Percentiles rank a stretch among this genome's conserved stretches.
These are phyloP conservation scores for Monascus ruber DNA, from an alignment of 2,329 filamentous ascomycete species.

Conservation along the genomic window DNA sequence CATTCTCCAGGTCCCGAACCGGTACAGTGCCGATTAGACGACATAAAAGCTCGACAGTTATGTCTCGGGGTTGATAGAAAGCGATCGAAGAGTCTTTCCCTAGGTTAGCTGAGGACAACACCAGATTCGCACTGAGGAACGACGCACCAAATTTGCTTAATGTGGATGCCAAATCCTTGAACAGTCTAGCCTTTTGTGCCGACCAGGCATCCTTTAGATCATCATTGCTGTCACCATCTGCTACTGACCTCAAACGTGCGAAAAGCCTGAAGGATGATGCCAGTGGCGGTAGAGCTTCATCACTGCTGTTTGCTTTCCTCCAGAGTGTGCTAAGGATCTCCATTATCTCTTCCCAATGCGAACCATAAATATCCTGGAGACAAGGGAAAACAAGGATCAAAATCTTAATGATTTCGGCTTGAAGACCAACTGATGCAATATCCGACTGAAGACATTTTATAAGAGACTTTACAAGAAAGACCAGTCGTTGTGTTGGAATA, in stretches of 20 bases:
- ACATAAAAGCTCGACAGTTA: conserved; percentile 64
- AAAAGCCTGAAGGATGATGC: conserved; percentile 65
- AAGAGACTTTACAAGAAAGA: conserved; percentile 74
- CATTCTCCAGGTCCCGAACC: conserved; percentile 49
- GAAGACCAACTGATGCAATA: conserved; percentile 33
- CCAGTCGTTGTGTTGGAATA: conserved; percentile 51
- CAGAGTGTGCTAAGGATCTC: conserved; percentile 49
- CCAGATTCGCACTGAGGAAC: neutral
- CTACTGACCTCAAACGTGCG: conserved; percentile 48
- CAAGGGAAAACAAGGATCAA: conserved; percentile 53
- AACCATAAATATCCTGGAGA: conserved; percentile 73
- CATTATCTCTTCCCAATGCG: conserved; percentile 65
- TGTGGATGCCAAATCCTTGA: conserved; percentile 42
- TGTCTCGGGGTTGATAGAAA: conserved; percentile 55
- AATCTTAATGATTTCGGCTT: conserved; percentile 30
- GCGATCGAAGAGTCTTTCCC: conserved; percentile 37
- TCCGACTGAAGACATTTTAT: conserved; percentile 57
- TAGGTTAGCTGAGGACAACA: conserved; percentile 2
- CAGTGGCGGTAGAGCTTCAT: conserved; percentile 49
- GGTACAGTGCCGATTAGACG: conserved; percentile 57
- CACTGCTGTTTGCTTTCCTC: conserved; percentile 37
- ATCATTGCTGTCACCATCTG: conserved; percentile 61
- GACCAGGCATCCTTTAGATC: conserved; percentile 68
- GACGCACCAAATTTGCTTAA: conserved; percentile 30
- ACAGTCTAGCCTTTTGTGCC: conserved; percentile 45